Conservation (phyloP, 2,329 filamentous ascomycete genomes). For the Ophiostoma novo-ulmi region DNA sequence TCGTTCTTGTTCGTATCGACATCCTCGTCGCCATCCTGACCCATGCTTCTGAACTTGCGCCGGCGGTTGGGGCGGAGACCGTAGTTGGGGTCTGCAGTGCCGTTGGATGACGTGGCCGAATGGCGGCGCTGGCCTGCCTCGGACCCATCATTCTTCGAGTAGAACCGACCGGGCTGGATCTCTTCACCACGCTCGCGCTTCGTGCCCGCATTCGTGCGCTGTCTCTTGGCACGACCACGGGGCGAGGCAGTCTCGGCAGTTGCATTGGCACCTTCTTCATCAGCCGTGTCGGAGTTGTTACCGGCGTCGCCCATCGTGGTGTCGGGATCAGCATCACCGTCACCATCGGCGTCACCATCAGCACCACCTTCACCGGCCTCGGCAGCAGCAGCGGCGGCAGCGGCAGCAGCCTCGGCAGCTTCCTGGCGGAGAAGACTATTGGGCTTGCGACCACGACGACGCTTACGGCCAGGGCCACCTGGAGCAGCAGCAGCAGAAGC, state of each 20-base stretch:
- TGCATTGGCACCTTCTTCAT: slow-evolving; percentile 20
- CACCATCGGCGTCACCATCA: background rate
- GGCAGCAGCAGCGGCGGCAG: slow-evolving; percentile 14
- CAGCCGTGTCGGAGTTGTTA: slow-evolving; percentile 5
- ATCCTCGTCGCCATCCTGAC: slow-evolving; percentile 33
- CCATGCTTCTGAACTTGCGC: slow-evolving; percentile 36
- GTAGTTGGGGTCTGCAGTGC: slow-evolving; percentile 46
- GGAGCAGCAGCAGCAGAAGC: background rate
- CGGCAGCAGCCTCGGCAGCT: slow-evolving; percentile 14
- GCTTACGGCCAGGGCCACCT: slow-evolving; percentile 11
- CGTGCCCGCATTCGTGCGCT: slow-evolving; percentile 21
- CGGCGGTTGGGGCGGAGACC: slow-evolving; percentile 53
- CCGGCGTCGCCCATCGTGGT: background rate
- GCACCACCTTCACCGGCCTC: background rate
- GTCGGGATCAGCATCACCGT: slow-evolving; percentile 7
- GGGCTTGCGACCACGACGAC: slow-evolving; percentile 23
- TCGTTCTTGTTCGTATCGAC: background rate
- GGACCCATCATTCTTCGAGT: slow-evolving; percentile 23
- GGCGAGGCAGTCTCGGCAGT: slow-evolving; percentile 24
- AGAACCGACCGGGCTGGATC: slow-evolving; percentile 40
- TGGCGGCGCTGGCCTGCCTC: slow-evolving; percentile 36
- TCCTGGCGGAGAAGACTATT: slow-evolving; percentile 20
- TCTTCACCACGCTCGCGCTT: slow-evolving; percentile 28
- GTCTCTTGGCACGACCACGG: slow-evolving; percentile 25
- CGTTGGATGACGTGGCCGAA: slow-evolving; percentile 47